Evolutionary conservation across 2,329 filamentous ascomycete species (phyloP).

Genomic region (Cytospora leucostoma): DNA sequence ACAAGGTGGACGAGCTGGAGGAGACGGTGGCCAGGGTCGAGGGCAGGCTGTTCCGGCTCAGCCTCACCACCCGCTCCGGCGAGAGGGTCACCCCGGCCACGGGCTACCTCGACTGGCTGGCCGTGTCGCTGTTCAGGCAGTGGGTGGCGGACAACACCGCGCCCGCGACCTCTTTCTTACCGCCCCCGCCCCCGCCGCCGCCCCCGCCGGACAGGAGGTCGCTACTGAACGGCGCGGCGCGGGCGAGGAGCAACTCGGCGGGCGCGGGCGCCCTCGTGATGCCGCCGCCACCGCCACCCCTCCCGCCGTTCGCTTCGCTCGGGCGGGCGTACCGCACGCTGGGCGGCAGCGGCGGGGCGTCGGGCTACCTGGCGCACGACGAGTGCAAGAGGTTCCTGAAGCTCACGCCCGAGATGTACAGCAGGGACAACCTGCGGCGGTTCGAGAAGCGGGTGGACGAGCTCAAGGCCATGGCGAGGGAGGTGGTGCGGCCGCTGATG

Average conservation of each 20-base stretch:
- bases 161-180: conserved; percentile 55
- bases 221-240: conserved; percentile 21
- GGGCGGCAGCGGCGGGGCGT: conserved; percentile 58
- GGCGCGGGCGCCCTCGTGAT: conserved; percentile 24
- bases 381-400: conserved; percentile 92
- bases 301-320: conserved; percentile 56
- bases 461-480: conserved; percentile 79
- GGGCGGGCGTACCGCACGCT: conserved; percentile 79
- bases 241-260: neutral
- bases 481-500: conserved; percentile 84
- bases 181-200: conserved; percentile 45
- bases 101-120: conserved; percentile 87
- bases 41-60: conserved; percentile 78
- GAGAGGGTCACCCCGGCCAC: conserved; percentile 80
- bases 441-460: conserved; percentile 90
- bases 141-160: conserved; percentile 92
- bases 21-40: conserved; percentile 81
- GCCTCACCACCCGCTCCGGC: conserved; percentile 74
- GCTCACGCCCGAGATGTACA: conserved; percentile 78
- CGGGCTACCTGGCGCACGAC: conserved; percentile 76
- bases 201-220: conserved; percentile 27
- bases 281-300: conserved; percentile 34
- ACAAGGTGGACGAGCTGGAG: conserved; percentile 90
- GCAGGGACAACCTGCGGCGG: conserved; percentile 77
- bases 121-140: conserved; percentile 82